phyloP scores from a whole-genome alignment of 1,139 yeast species.

The Taiozyma sp. region DNA sequence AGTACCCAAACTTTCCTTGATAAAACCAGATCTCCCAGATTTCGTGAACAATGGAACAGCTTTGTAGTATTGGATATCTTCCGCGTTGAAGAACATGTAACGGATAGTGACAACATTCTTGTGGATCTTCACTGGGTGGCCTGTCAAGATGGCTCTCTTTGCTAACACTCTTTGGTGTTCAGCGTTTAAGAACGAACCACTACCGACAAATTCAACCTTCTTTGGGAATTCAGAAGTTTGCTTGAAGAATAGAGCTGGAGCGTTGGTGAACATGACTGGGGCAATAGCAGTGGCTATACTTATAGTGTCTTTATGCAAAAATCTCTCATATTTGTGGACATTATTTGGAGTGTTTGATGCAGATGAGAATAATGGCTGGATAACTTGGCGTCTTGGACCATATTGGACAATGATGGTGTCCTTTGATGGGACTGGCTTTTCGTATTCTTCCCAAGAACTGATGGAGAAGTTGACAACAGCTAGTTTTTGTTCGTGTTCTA shows the following conservation, averaged over 20 bases:
- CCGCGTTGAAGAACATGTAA: constrained; percentile 94
- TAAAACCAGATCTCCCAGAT: constrained; percentile 88
- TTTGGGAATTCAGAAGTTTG: constrained; percentile 32
- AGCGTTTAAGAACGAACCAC: constrained; percentile 84
- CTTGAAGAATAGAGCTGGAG: constrained; percentile 76
- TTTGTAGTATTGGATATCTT: constrained; percentile 87
- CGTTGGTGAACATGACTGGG: constrained; percentile 80
- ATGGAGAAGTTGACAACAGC: constrained; percentile 81
- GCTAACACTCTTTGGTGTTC: constrained; percentile 84
- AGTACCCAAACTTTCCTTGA: constrained; percentile 94
- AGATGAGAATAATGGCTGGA: constrained; percentile 81
- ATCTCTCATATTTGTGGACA: constrained; percentile 83
- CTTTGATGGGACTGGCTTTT: constrained; percentile 76
- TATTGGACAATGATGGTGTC: constrained; percentile 82
- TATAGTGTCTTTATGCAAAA: constrained; percentile 70
- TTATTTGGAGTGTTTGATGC: constrained; percentile 75
- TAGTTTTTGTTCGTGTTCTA: constrained; percentile 82
- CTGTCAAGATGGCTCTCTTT: constrained; percentile 86
- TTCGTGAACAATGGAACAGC: constrained; percentile 91
- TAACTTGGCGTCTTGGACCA: constrained; percentile 87
- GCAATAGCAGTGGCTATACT: constrained; percentile 86
- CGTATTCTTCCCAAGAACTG: constrained; percentile 85
- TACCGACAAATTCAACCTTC: constrained; percentile 70
- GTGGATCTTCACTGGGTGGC: constrained; percentile 94
- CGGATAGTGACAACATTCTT: constrained; percentile 88